These are phyloP conservation scores for Phytophthora pluvialis DNA, from an alignment of 352 stramenopile genomes.

Conservation along the genomic window DNA sequence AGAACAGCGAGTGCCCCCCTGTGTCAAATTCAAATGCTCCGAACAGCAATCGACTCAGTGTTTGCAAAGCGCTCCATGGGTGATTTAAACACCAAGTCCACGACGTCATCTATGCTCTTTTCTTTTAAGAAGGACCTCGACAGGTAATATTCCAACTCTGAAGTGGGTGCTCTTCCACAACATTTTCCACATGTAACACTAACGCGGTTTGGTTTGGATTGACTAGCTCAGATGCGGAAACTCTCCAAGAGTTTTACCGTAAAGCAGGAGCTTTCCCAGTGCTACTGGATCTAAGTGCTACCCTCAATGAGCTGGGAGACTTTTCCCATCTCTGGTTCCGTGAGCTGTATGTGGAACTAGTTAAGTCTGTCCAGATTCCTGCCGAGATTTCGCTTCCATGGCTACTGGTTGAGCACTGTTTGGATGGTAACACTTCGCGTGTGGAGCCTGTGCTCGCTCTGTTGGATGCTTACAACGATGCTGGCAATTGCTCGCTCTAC, in stretches of 20 bases:
- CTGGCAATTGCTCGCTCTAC: conserved; percentile 53
- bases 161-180: too few relatives aligned
- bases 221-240: conserved; percentile 65
- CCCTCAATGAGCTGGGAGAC: conserved; percentile 56
- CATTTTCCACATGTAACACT: too few relatives aligned
- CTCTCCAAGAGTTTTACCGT: conserved; percentile 61
- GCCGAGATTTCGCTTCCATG: conserved; percentile 84
- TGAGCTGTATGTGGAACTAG: conserved; percentile 81
- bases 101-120: conserved; percentile 45
- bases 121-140: conserved; percentile 85
- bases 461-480: conserved; percentile 90
- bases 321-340: conserved; percentile 85
- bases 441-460: conserved; percentile 57
- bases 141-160: conserved; percentile 37
- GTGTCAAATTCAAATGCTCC: conserved; percentile 61
- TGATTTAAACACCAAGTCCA: conserved; percentile 57
- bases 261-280: conserved; percentile 52
- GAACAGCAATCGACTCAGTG: conserved; percentile 61
- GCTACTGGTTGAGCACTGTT: conserved; percentile 71
- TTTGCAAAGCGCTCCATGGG: conserved; percentile 71
- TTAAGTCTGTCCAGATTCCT: conserved; percentile 78
- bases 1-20: conserved; percentile 35
- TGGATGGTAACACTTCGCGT: conserved; percentile 33
- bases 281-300: conserved; percentile 62
- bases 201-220: conserved; percentile 3